phyloP scores from a whole-genome alignment of 805 yeast genomes.

The Saturnispora dispora region DNA sequence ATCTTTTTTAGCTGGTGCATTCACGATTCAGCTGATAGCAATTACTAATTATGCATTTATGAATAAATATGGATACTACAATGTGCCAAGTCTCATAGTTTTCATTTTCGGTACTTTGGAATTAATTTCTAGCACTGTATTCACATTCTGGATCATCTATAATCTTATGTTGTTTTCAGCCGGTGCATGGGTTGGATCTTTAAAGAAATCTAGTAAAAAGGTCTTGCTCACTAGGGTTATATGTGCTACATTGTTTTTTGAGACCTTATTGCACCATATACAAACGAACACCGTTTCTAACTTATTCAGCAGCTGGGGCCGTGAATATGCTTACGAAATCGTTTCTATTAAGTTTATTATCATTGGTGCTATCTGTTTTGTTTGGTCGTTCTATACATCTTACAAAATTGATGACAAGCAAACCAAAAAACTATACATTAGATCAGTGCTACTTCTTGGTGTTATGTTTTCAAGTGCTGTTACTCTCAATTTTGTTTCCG shows the following conservation, averaged over 20 bases:
- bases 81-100: slow-evolving; percentile 13
- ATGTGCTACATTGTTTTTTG: not conserved
- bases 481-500: not conserved
- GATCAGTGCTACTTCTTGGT: not conserved
- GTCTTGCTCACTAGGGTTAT: not conserved
- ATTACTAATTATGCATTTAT: slow-evolving; percentile 14
- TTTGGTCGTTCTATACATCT: not conserved
- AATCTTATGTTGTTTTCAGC: slow-evolving; percentile 23
- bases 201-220: not conserved
- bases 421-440: not conserved
- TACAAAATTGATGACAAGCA: not conserved
- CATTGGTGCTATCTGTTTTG: not conserved
- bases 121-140: slow-evolving; percentile 18
- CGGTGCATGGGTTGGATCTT: slow-evolving; percentile 17
- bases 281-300: not conserved
- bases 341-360: not conserved
- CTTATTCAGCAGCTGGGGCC: not conserved
- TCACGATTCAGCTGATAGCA: slow-evolving; percentile 14
- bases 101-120: slow-evolving; percentile 17
- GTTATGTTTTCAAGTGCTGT: not conserved
- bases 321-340: not conserved
- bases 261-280: not conserved
- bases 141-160: slow-evolving; percentile 26
- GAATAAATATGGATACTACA: slow-evolving; percentile 22
- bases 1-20: slow-evolving; percentile 14